Percentiles rank a stretch among this genome's conserved stretches.
Evolutionary conservation across 352 stramenopile genomes (phyloP).

Genomic region (Pythium guiyangense): DNA sequence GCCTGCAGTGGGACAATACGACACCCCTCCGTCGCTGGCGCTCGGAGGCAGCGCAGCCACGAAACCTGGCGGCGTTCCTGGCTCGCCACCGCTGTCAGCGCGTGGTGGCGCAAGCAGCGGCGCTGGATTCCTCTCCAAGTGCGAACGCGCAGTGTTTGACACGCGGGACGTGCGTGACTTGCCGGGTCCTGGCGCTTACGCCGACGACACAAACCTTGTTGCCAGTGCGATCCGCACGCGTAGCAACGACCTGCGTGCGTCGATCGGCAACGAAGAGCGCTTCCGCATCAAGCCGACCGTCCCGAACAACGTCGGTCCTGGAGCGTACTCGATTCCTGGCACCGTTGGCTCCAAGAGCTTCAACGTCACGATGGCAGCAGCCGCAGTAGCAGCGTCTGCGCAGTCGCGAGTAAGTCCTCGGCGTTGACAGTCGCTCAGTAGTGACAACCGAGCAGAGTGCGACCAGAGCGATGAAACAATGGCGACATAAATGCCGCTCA

Average conservation of each 20-base stretch:
- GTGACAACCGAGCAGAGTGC: neutral
- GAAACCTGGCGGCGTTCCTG: neutral
- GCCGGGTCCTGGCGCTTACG: conserved; percentile 48
- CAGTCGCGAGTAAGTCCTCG: neutral
- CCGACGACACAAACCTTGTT: conserved; percentile 2
- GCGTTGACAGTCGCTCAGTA: neutral
- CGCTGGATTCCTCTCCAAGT: conserved; percentile 37
- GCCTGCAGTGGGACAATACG: conserved; percentile 50
- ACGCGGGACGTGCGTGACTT: conserved; percentile 31
- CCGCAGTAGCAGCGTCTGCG: neutral
- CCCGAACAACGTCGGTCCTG: conserved; percentile 38
- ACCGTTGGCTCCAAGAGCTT: conserved; percentile 65
- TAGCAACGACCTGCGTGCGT: conserved; percentile 30
- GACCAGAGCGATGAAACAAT: too few species aligned
- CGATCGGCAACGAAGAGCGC: conserved; percentile 40
- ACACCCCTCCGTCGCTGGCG: conserved; percentile 15
- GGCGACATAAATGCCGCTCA: too few species aligned
- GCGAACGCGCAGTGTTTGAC: conserved; percentile 39
- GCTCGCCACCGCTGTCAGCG: conserved; percentile 10
- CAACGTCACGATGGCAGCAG: conserved; percentile 50
- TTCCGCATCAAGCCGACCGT: conserved; percentile 53
- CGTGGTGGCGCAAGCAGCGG: conserved; percentile 1
- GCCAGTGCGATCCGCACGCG: conserved; percentile 19
- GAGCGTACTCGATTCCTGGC: conserved; percentile 44
- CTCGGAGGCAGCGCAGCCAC: neutral